Percentiles rank a stretch among this genome's conserved stretches.
Conservation (phyloP, 1,139 yeast species). For the Candida labiduridarum region DNA sequence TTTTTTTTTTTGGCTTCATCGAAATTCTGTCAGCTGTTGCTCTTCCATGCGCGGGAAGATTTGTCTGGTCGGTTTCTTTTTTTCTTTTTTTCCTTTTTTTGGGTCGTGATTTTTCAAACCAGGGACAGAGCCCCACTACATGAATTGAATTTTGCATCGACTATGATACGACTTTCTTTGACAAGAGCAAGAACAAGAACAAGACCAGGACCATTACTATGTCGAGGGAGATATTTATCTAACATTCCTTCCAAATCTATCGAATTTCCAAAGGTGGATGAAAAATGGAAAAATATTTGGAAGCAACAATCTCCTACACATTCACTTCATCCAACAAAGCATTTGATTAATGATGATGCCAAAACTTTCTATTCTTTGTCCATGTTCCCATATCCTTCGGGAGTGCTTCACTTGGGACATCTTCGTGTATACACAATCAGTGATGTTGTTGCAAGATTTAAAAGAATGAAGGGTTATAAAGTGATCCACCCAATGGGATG, state of each 20-base stretch:
- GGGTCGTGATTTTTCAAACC: not conserved
- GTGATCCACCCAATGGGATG: constrained; percentile 98
- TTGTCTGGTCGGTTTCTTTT: constrained; percentile 11
- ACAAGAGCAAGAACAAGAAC: not conserved
- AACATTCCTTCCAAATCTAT: not conserved
- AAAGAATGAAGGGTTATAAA: constrained; percentile 71
- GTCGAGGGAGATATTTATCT: not conserved
- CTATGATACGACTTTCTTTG: not conserved
- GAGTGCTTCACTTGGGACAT: constrained; percentile 90
- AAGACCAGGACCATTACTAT: not conserved
- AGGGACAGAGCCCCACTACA: not conserved
- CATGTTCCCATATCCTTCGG: constrained; percentile 97
- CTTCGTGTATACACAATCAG: constrained; percentile 88
- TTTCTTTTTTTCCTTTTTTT: constrained; percentile 4
- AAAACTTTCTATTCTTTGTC: constrained; percentile 68
- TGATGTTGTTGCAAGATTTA: constrained; percentile 79
- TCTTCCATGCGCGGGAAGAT: not conserved
- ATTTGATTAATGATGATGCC: constrained; percentile 19
- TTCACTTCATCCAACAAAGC: constrained; percentile 49
- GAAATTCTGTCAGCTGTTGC: not conserved
- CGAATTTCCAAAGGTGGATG: constrained; percentile 30
- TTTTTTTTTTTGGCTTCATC: not conserved
- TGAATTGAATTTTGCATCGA: not conserved
- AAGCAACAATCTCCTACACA: constrained; percentile 36
- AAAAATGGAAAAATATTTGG: constrained; percentile 61